Conservation (phyloP, 306 rosid genomes). For the Oxytropis ochrocephala region DNA sequence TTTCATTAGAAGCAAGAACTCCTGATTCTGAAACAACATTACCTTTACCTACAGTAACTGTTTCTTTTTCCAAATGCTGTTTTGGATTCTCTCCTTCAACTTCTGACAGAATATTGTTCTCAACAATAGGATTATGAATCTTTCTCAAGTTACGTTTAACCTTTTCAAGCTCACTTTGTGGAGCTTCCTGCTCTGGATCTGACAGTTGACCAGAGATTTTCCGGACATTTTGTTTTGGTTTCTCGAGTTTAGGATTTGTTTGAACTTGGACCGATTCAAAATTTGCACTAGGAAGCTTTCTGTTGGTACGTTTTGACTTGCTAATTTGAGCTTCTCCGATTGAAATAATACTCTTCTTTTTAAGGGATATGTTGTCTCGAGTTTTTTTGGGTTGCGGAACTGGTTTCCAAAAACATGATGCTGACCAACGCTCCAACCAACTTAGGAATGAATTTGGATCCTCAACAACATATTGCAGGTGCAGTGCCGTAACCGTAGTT, state of each 20-base stretch:
- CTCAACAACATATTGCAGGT: constrained; percentile 36
- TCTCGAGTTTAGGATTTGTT: constrained; percentile 55
- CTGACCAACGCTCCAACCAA: constrained; percentile 82
- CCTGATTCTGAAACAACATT: constrained; percentile 32
- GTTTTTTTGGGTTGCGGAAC: constrained; percentile 53
- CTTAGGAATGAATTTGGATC: constrained; percentile 57
- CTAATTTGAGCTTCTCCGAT: constrained; percentile 44
- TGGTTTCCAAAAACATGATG: constrained; percentile 70
- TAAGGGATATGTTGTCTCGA: constrained; percentile 44
- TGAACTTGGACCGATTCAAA: constrained; percentile 37
- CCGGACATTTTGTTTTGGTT: constrained; percentile 54
- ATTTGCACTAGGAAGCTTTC: constrained; percentile 47
- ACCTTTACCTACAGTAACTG: constrained; percentile 20
- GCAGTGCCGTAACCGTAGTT: constrained; percentile 42
- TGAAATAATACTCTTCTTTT: constrained; percentile 40
- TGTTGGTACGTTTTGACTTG: constrained; percentile 49
- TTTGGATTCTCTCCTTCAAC: constrained; percentile 40
- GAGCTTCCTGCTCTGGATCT: constrained; percentile 58
- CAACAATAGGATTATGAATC: constrained; percentile 67
- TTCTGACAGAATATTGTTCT: constrained; percentile 41
- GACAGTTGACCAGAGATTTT: constrained; percentile 43
- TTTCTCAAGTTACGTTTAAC: constrained; percentile 79
- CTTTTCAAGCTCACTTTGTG: constrained; percentile 81
- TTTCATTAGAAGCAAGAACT: constrained; percentile 33
- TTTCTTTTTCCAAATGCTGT: constrained; percentile 37